Evolutionary conservation across 2,329 filamentous ascomycete genomes (phyloP).

Genomic region (Fusarium tjaetaba): DNA sequence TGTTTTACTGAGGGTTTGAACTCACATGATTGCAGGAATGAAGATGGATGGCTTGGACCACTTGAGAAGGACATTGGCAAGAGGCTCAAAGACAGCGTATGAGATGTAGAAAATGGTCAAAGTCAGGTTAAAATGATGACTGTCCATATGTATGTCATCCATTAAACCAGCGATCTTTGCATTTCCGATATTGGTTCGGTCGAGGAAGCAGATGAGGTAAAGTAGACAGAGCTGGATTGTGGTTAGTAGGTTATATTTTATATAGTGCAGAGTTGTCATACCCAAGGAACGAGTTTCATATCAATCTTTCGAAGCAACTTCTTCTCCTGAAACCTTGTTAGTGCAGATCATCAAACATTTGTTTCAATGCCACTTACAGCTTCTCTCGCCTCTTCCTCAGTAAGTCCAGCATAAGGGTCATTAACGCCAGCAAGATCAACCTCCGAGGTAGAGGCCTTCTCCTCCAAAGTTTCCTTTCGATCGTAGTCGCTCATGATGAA

Average conservation of each 20-base stretch:
- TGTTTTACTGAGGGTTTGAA: conserved; percentile 31
- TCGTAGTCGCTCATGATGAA: conserved; percentile 49
- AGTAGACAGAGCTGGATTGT: conserved; percentile 68
- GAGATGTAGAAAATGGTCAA: conserved; percentile 89
- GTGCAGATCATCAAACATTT: background rate
- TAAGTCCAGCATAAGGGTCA: conserved; percentile 69
- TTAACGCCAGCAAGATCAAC: conserved; percentile 33
- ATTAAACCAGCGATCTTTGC: conserved; percentile 68
- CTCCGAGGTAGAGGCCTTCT: conserved; percentile 45
- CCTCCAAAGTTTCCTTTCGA: conserved; percentile 44
- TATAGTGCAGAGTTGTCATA: conserved; percentile 37
- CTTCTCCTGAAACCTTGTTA: conserved; percentile 60
- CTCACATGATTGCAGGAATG: conserved; percentile 82
- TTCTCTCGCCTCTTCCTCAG: conserved; percentile 67
- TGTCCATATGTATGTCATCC: conserved; percentile 69
- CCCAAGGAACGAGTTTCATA: conserved; percentile 68
- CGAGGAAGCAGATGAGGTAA: conserved; percentile 79
- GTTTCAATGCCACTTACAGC: conserved; percentile 60
- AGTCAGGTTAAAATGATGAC: conserved; percentile 75
- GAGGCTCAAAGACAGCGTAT: conserved; percentile 80
- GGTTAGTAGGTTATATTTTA: background rate
- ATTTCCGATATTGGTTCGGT: conserved; percentile 80
- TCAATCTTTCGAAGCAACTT: conserved; percentile 71
- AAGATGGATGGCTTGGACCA: conserved; percentile 79
- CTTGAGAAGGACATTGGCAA: conserved; percentile 86